These are phyloP conservation scores for Microbotryomycetes sp. DNA, from an alignment of 1,284 basidiomycete genomes.

Conservation along the genomic window DNA sequence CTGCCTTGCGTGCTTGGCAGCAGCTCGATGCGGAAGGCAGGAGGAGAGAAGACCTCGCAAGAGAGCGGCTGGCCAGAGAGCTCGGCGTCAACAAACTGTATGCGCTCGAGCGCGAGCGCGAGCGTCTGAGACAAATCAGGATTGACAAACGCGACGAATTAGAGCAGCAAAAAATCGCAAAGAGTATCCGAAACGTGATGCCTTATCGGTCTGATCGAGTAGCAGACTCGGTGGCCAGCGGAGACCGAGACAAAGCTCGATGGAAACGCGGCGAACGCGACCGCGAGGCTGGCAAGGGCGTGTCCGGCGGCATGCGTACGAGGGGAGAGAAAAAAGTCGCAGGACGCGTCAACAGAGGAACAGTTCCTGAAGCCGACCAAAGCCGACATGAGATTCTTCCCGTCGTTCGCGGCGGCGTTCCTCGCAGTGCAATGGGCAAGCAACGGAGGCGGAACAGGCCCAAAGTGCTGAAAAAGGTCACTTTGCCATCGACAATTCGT, in stretches of 20 bases:
- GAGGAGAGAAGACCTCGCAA: slow-evolving; percentile 2
- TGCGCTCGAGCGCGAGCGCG: slow-evolving; percentile 17
- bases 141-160: not conserved
- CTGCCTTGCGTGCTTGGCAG: not conserved
- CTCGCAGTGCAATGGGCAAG: not conserved
- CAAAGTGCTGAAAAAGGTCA: slow-evolving; percentile 23
- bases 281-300: not conserved
- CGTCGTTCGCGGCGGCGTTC: slow-evolving; percentile 6
- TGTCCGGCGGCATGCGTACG: not conserved
- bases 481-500: slow-evolving; percentile 21
- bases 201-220: not conserved
- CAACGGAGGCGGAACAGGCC: slow-evolving; percentile 5
- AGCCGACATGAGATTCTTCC: not conserved
- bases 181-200: not conserved
- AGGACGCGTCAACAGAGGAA: slow-evolving; percentile 6
- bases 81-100: not conserved
- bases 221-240: not conserved
- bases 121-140: slow-evolving; percentile 7
- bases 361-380: not conserved
- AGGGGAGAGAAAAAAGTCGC: slow-evolving; percentile 5
- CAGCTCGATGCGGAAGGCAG: not conserved
- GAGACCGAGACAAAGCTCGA: not conserved
- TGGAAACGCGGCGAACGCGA: not conserved
- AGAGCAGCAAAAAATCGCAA: not conserved
- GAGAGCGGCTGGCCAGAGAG: not conserved